Base-by-base conservation (phyloP, 805 yeast genomes). In the Suhomyces xylopsoci region DNA sequence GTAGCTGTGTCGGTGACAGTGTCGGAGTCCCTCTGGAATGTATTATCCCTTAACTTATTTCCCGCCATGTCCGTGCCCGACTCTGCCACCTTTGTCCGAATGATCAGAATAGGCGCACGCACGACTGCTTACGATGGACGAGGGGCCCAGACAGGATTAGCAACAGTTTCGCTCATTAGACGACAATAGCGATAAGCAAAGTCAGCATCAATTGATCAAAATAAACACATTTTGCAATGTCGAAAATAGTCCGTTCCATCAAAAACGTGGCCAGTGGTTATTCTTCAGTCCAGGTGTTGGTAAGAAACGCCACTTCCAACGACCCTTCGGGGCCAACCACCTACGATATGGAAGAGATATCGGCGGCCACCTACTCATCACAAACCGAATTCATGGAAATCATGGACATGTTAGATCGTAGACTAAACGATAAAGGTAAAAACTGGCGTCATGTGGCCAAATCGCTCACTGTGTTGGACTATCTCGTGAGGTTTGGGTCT, bases 391-490 rank as follows among this genome's bases (percentile, higher is more conserved):
- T 91, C 62, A 78, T 90, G 63, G 96, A 91, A 65, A 83, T 91
- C 46, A 88, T 93, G 96, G 97, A 93, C 64, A 90, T 93, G 86
- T 71, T 93, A 45, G 97, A 93, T 71, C 83, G 90, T 59, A 81
- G 99, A 57, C 74, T 93, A 58, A 93, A 93, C 65, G 98, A 93
- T 66, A 92, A 92, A 75, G 98, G 98, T 55, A 92, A 91, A 68
- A 88, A 93, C 72, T 93, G 97, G 97, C 81, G 97, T 59, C 99
- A 93, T 67, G 92, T 93, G 48, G 92, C 96, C 57, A 94, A 93
- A 69, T 85, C 96, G 1, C 77, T 93, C 56, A 87, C 96, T 1
- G 85, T 93, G n/a, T 78, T 93, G 60, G 97, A 92, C 63, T 93
- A 85, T 70, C 76, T 92, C 53, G 90, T 92, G 17, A 82, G 94